phyloP scores from a whole-genome alignment of 2,329 filamentous ascomycete species.

The Diaporthe australafricana region DNA sequence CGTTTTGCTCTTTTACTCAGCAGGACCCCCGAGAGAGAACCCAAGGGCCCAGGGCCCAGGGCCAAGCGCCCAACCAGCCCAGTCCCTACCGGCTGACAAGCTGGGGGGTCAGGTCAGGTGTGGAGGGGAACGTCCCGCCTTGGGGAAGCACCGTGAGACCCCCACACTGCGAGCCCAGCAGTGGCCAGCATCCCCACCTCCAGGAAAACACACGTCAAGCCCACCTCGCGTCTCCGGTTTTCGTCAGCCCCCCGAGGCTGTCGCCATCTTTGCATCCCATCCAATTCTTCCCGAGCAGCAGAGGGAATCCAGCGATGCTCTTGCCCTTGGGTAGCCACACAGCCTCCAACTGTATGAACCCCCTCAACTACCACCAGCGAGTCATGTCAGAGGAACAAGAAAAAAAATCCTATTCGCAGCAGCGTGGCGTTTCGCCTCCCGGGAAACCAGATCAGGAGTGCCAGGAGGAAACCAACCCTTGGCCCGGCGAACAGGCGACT shows the following conservation, averaged over 20 bases:
- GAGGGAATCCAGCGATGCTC: not conserved
- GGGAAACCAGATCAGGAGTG: conserved; percentile 14
- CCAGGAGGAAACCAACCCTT: conserved; percentile 16
- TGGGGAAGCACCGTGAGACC: conserved; percentile 3
- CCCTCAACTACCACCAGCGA: not conserved
- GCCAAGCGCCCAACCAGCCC: conserved; percentile 27
- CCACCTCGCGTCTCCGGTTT: conserved; percentile 18
- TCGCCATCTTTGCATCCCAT: conserved; percentile 2
- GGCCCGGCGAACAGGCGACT: not conserved
- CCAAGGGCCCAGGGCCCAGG: no score
- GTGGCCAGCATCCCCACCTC: conserved; percentile 9
- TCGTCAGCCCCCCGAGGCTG: conserved; percentile 11
- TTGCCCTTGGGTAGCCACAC: not conserved
- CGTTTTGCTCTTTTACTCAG: conserved; percentile 33
- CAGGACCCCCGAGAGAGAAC: conserved; percentile 6
- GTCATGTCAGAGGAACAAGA: not conserved
- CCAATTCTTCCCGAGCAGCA: not conserved
- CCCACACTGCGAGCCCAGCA: conserved; percentile 16
- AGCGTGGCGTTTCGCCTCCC: conserved; percentile 22
- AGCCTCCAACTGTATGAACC: no score
- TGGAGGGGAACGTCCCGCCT: conserved; percentile 9
- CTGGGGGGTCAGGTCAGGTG: conserved; percentile 22
- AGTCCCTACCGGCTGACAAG: conserved; percentile 20
- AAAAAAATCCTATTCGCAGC: not conserved
- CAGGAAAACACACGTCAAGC: conserved; percentile 12